Evolutionary conservation across 768 basidiomycete genomes (phyloP).

Genomic region (Leccinum boreale): DNA sequence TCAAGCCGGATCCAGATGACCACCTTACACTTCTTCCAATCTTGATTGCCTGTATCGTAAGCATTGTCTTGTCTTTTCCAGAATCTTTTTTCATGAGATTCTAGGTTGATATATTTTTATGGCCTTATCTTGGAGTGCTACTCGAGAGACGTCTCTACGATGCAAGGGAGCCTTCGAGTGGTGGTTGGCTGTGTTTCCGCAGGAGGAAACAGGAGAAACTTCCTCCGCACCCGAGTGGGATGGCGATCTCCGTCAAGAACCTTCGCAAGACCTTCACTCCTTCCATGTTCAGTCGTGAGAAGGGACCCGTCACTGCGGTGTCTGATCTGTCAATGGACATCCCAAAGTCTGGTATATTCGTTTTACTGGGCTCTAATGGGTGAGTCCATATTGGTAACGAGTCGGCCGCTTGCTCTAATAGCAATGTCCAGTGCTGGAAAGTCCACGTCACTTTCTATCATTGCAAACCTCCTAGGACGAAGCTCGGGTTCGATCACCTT

Average conservation of each 20-base stretch:
- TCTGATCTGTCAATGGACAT: constrained; percentile 64
- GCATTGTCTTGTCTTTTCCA: constrained; percentile 17
- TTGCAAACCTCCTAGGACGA: constrained; percentile 59
- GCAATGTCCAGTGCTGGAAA: constrained; percentile 60
- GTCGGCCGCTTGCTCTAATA: neutral
- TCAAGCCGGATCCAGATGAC: constrained; percentile 60
- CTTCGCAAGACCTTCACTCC: constrained; percentile 57
- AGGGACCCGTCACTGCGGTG: constrained; percentile 56
- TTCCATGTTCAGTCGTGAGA: constrained; percentile 45
- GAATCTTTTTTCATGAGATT: neutral
- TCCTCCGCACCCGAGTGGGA: constrained; percentile 35
- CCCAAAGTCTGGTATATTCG: constrained; percentile 73
- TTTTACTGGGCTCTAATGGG: constrained; percentile 74
- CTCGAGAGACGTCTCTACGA: constrained; percentile 64
- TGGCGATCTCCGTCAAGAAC: constrained; percentile 61
- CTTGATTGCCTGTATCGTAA: constrained; percentile 62
- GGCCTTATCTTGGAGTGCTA: constrained; percentile 62
- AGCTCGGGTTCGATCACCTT: constrained; percentile 56
- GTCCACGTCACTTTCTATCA: constrained; percentile 65
- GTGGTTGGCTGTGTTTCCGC: constrained; percentile 24
- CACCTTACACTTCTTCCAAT: constrained; percentile 53
- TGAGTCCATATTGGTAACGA: constrained; percentile 11
- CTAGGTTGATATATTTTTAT: constrained; percentile 70
- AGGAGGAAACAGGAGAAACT: constrained; percentile 5
- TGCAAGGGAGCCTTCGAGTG: constrained; percentile 37